phyloP scores from a whole-genome alignment of 129 eudicot species.

The Logfia minima region DNA sequence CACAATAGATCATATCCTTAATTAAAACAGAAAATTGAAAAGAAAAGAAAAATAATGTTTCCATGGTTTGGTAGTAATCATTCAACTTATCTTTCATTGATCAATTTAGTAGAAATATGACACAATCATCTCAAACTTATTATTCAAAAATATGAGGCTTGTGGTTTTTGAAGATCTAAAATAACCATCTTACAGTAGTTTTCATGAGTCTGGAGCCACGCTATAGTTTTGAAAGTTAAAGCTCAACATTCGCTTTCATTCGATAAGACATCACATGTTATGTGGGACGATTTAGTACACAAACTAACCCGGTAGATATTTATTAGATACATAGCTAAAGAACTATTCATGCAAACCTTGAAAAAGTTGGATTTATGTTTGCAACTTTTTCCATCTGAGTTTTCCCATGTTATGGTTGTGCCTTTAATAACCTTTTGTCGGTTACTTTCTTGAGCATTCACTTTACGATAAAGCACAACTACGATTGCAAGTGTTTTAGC shows the following conservation, averaged over 20 bases:
- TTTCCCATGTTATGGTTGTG: constrained; percentile 5
- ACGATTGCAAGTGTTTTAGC: background rate
- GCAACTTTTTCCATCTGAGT: constrained; percentile 7
- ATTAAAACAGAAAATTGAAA: background rate
- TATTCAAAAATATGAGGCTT: too few species aligned
- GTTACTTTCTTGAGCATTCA: constrained; percentile 15
- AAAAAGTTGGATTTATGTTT: background rate
- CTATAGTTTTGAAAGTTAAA: background rate
- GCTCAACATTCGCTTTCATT: background rate
- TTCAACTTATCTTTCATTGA: background rate
- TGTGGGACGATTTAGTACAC: constrained; percentile 5
- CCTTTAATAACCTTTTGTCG: constrained; percentile 18
- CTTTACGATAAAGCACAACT: constrained; percentile 12
- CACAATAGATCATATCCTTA: too few species aligned
- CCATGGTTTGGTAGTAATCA: background rate
- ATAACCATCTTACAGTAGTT: background rate
- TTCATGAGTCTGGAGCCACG: background rate
- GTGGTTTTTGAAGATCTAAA: background rate
- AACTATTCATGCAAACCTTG: constrained; percentile 4
- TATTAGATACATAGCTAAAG: background rate
- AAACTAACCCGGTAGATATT: too few species aligned
- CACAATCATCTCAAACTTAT: background rate
- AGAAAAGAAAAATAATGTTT: background rate
- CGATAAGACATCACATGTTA: constrained; percentile 5
- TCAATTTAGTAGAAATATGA: background rate